Conservation (phyloP, 768 basidiomycete genomes). For the Mycena capillaripes region DNA sequence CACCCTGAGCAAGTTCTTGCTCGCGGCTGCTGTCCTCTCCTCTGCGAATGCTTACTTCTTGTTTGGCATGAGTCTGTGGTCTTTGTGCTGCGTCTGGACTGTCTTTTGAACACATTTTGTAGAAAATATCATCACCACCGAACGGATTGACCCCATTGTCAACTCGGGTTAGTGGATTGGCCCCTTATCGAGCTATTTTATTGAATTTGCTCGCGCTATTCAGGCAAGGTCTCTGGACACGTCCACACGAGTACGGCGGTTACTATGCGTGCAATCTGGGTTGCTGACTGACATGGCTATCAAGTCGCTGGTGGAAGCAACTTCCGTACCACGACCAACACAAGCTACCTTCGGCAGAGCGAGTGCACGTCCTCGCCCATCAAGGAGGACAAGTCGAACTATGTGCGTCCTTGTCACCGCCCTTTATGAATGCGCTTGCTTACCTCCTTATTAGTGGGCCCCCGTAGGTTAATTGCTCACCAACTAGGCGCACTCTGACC, state of each 20-base stretch:
- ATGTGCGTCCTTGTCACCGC: slow-evolving; percentile 48
- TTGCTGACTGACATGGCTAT: neutral
- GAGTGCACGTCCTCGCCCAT: slow-evolving; percentile 69
- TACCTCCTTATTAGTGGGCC: slow-evolving; percentile 25
- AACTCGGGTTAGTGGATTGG: slow-evolving; percentile 44
- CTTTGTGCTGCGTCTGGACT: neutral
- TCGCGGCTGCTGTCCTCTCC: slow-evolving; percentile 35
- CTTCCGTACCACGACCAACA: slow-evolving; percentile 58
- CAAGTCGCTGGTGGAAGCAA: slow-evolving; percentile 68
- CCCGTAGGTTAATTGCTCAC: slow-evolving; percentile 19
- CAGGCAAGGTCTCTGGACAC: slow-evolving; percentile 60
- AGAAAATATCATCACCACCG: slow-evolving; percentile 61
- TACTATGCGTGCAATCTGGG: neutral
- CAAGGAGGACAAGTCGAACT: slow-evolving; percentile 65
- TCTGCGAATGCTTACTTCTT: slow-evolving; percentile 35
- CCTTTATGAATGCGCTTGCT: neutral
- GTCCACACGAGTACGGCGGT: slow-evolving; percentile 50
- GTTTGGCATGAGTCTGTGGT: slow-evolving; percentile 30
- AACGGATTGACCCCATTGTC: slow-evolving; percentile 66
- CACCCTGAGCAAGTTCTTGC: slow-evolving; percentile 31
- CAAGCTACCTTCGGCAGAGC: slow-evolving; percentile 58
- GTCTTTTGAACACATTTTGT: neutral
- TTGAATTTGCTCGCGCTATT: neutral
- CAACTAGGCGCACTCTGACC: slow-evolving; percentile 19
- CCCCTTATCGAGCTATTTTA: neutral